phyloP scores from a whole-genome alignment of 176 grass and related monocot genomes.

The Lolium multiflorum region DNA sequence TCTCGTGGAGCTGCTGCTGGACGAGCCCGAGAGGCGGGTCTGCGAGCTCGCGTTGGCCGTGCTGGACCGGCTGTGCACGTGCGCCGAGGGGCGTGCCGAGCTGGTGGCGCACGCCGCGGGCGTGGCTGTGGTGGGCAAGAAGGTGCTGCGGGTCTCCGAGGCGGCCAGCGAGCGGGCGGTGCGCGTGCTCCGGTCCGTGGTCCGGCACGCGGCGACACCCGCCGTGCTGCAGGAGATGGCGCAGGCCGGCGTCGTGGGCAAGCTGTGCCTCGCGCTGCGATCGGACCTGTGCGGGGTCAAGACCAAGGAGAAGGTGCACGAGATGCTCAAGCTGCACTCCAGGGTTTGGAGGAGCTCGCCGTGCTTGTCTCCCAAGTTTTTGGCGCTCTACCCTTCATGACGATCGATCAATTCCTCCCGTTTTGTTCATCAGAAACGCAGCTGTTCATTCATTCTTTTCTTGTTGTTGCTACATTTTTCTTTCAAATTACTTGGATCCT shows the following conservation, averaged over 20 bases:
- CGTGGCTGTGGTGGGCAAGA: constrained; percentile 70
- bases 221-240: constrained; percentile 89
- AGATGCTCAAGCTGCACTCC: constrained; percentile 82
- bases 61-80: constrained; percentile 76
- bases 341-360: constrained; percentile 74
- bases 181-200: constrained; percentile 67
- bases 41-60: constrained; percentile 69
- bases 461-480: constrained; percentile 1
- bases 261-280: constrained; percentile 67
- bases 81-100: constrained; percentile 88
- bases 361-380: constrained; percentile 61
- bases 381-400: constrained; percentile 69
- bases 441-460: constrained; percentile 32
- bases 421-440: not conserved
- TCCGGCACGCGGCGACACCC: constrained; percentile 58
- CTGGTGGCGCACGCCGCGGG: constrained; percentile 72
- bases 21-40: constrained; percentile 61
- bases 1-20: constrained; percentile 71
- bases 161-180: constrained; percentile 76
- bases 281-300: constrained; percentile 58
- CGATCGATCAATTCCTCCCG: not conserved
- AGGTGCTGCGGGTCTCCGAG: constrained; percentile 68
- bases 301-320: constrained; percentile 78
- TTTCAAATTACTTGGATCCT: not conserved
- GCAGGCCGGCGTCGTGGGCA: constrained; percentile 62